Conservation (phyloP, 768 basidiomycete genomes). For the Leccinum subgranulosum region DNA sequence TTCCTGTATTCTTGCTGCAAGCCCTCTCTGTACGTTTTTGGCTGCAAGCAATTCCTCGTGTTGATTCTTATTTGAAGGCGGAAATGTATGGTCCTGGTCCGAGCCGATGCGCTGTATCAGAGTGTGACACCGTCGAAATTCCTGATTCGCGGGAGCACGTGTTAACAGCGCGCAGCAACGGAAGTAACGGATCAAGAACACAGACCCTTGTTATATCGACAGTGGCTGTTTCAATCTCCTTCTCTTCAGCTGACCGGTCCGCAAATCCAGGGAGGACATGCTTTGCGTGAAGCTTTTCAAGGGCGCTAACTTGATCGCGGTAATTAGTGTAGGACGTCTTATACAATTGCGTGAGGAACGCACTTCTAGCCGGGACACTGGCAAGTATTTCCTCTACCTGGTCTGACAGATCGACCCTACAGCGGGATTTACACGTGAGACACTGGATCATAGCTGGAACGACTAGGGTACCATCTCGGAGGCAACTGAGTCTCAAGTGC, state of each 20-base stretch:
- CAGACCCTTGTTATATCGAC: slow-evolving; percentile 83
- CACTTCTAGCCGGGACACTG: slow-evolving; percentile 75
- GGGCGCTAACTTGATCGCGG: slow-evolving; percentile 59
- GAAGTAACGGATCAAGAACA: slow-evolving; percentile 14
- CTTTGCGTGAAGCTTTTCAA: slow-evolving; percentile 96
- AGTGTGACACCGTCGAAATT: slow-evolving; percentile 39
- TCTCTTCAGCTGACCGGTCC: slow-evolving; percentile 91
- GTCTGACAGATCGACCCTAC: slow-evolving; percentile 90
- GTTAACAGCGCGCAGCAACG: slow-evolving; percentile 1
- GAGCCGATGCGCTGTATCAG: slow-evolving; percentile 70
- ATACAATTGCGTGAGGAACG: slow-evolving; percentile 24
- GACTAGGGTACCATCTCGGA: slow-evolving; percentile 70
- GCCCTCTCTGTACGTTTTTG: slow-evolving; percentile 91
- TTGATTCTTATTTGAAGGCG: slow-evolving; percentile 46
- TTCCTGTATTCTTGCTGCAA: slow-evolving; percentile 96
- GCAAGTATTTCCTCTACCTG: slow-evolving; percentile 77
- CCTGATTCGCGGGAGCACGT: slow-evolving; percentile 22
- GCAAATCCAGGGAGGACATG: slow-evolving; percentile 95
- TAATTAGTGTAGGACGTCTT: slow-evolving; percentile 13
- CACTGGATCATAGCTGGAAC: not conserved
- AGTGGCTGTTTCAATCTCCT: slow-evolving; percentile 86
- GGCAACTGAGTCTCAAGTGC: slow-evolving; percentile 63
- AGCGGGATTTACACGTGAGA: slow-evolving; percentile 16
- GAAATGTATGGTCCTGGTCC: slow-evolving; percentile 59
- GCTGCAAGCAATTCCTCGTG: slow-evolving; percentile 60